phyloP scores from a whole-genome alignment of 176 grass and related monocot species.

The Avena sativa region DNA sequence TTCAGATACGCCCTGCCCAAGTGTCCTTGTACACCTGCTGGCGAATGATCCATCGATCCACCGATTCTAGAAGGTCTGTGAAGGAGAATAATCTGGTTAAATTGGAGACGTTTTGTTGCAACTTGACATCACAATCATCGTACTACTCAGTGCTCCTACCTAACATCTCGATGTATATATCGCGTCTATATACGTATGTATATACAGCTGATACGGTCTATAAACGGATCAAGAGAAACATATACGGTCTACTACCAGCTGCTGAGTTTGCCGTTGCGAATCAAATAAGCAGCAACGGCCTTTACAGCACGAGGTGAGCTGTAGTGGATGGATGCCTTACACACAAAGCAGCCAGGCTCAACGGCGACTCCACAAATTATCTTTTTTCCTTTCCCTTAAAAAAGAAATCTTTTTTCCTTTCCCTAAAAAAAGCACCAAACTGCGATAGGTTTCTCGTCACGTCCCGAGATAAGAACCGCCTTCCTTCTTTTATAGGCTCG shows the following conservation, averaged over 20 bases:
- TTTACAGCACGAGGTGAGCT: conserved; percentile 21
- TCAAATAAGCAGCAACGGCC: not conserved
- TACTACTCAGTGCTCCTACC: too few species aligned
- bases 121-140: not conserved
- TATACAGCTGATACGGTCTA: too few species aligned
- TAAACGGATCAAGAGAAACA: too few species aligned
- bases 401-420: too few species aligned
- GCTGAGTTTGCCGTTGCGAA: conserved; percentile 4
- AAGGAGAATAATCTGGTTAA: not conserved
- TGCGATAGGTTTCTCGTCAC: not conserved
- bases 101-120: not conserved
- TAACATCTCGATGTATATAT: not conserved
- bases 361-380: not conserved
- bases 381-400: not conserved
- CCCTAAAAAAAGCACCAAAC: not conserved
- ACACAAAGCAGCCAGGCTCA: not conserved
- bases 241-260: not conserved
- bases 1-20: not conserved
- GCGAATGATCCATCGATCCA: not conserved
- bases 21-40: not conserved
- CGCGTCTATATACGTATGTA: too few species aligned
- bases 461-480: not conserved
- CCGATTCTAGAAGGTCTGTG: not conserved
- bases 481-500: conserved; percentile 33
- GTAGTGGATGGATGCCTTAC: conserved; percentile 28